Percentiles rank a stretch among this genome's conserved stretches.
Conservation (phyloP, 2,329 filamentous ascomycete genomes). For the Orbilia quercus region DNA sequence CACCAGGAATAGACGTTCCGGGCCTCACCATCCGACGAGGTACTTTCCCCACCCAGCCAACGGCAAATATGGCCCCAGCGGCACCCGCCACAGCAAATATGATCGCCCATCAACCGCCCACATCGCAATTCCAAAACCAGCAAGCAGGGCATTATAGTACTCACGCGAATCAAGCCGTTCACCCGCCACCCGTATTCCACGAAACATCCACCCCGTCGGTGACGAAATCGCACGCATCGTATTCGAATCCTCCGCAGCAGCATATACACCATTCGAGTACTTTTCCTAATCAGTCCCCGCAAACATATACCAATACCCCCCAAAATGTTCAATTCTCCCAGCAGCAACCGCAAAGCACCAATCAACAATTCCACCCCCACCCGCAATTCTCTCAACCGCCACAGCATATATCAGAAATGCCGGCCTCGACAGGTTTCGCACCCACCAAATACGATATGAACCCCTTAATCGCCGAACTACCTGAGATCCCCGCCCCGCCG, state of each 20-base stretch:
- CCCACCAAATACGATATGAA: constrained; percentile 30
- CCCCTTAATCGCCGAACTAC: constrained; percentile 44
- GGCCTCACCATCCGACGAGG: constrained; percentile 26
- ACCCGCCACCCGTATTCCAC: constrained; percentile 5
- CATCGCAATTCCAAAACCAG: constrained; percentile 31
- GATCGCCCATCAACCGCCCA: neutral
- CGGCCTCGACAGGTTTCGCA: constrained; percentile 37
- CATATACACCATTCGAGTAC: constrained; percentile 5
- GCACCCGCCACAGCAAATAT: constrained; percentile 2
- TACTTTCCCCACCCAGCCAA: constrained; percentile 1
- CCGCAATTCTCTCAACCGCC: constrained; percentile 7
- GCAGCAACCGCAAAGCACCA: neutral
- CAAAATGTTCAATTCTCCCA: neutral
- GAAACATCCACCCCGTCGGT: constrained; percentile 23
- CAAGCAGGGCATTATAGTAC: constrained; percentile 19
- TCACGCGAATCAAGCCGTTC: constrained; percentile 2
- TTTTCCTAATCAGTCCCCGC: neutral
- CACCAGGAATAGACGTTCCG: constrained; percentile 23
- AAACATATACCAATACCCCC: neutral
- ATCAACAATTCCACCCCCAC: neutral
- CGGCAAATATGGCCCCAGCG: constrained; percentile 1
- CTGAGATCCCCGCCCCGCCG: constrained; percentile 22
- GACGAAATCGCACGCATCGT: neutral
- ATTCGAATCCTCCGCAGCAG: constrained; percentile 5
- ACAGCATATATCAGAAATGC: constrained; percentile 33